A percentile compares a stretch with the other conserved stretches of the same genome.
Conservation (phyloP, 306 rosid genomes). For the Astragalus glycyphyllos region DNA sequence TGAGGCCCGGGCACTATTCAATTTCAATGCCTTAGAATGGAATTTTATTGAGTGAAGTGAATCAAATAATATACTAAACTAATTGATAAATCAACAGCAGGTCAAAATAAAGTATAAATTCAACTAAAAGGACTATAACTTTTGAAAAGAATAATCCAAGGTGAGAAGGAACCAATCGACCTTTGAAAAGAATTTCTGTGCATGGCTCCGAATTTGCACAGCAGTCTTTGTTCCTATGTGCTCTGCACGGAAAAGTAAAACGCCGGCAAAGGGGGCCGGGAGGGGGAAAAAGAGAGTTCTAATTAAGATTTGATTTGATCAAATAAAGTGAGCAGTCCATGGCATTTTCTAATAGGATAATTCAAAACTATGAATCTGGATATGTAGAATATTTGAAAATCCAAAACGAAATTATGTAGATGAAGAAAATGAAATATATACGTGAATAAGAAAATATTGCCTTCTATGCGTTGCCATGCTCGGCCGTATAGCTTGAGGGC, state of each 20-base stretch:
- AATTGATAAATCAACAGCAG: conserved; percentile 29
- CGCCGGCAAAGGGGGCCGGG: conserved; percentile 30
- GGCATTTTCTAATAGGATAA: conserved; percentile 20
- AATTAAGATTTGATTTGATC: conserved; percentile 43
- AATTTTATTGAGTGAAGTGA: conserved; percentile 15
- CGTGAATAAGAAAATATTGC: conserved; percentile 43
- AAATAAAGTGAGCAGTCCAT: conserved; percentile 31
- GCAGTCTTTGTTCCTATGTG: conserved; percentile 99
- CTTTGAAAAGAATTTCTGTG: conserved; percentile 99
- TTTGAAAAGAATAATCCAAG: conserved; percentile 40
- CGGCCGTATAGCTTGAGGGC: conserved; percentile 95
- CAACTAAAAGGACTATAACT: conserved; percentile 36
- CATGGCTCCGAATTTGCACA: conserved; percentile 99
- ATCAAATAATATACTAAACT: conserved; percentile 18
- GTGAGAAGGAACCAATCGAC: conserved; percentile 67
- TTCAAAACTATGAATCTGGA: conserved; percentile 31
- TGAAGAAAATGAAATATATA: conserved; percentile 17
- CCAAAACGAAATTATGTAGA: conserved; percentile 21
- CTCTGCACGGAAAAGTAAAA: conserved; percentile 63
- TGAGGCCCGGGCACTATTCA: neutral
- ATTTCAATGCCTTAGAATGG: neutral
- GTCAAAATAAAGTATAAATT: conserved; percentile 27
- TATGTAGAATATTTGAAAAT: conserved; percentile 27
- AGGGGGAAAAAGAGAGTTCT: conserved; percentile 26
- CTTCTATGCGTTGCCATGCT: conserved; percentile 99